A percentile compares a stretch with the other conserved stretches of the same genome.
Evolutionary conservation across 2,329 filamentous ascomycete species (phyloP).

Genomic region (Colletotrichum sp.): DNA sequence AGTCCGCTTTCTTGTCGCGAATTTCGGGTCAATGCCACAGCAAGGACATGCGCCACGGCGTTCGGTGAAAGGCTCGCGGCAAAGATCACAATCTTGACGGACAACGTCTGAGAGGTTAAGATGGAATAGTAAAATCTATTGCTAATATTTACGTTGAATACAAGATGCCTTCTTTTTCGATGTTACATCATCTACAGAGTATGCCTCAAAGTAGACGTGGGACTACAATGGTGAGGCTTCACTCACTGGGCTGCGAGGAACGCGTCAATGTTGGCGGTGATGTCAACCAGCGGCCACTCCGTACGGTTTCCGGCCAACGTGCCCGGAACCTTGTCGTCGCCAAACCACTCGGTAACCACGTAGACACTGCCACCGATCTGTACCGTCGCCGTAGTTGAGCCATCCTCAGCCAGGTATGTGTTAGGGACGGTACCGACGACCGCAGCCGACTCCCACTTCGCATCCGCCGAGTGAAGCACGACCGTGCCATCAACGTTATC

Average conservation of each 20-base stretch:
- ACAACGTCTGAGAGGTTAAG: neutral
- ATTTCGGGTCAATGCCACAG: neutral
- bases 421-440: constrained; percentile 36
- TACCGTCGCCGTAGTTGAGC: neutral
- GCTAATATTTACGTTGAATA: neutral
- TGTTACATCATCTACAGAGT: neutral
- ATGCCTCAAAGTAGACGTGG: neutral
- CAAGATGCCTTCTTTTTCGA: neutral
- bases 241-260: neutral
- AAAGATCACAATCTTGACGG: neutral
- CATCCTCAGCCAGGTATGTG: neutral
- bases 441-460: constrained; percentile 38
- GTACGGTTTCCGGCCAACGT: constrained; percentile 14
- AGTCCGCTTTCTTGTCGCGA: neutral
- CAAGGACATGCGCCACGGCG: neutral
- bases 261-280: constrained; percentile 1
- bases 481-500: constrained; percentile 35
- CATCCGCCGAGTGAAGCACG: constrained; percentile 41
- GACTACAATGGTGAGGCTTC: neutral
- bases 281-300: constrained; percentile 12
- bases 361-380: constrained; percentile 19
- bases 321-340: neutral
- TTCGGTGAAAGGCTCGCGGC: neutral
- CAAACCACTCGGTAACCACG: constrained; percentile 9
- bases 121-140: neutral